A percentile compares a stretch with the other conserved stretches of the same genome.
phyloP scores from a whole-genome alignment of 805 yeast species.

The Jamesozyma lodderae region DNA sequence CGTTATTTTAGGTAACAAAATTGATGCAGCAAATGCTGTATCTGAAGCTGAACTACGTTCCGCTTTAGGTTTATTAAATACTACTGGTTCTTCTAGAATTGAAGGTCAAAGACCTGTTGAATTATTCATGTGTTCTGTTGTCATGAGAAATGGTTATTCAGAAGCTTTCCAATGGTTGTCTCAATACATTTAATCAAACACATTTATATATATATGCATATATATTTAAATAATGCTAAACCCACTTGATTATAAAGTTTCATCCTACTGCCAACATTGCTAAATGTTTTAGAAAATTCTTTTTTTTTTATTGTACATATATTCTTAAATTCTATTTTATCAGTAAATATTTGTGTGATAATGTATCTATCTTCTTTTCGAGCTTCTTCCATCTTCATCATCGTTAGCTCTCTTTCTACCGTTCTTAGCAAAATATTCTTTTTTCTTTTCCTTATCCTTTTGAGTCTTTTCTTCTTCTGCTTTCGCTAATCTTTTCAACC shows the following conservation, averaged over 20 bases:
- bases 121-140: slow-evolving; percentile 95
- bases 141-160: slow-evolving; percentile 97
- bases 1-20: slow-evolving; percentile 90
- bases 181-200: slow-evolving; percentile 61
- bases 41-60: slow-evolving; percentile 89
- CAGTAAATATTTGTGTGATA: background rate
- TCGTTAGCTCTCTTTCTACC: slow-evolving; percentile 51
- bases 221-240: background rate
- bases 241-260: too few relatives aligned
- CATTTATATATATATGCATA: background rate
- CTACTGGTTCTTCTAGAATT: slow-evolving; percentile 77
- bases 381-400: slow-evolving; percentile 23
- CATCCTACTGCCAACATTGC: too few relatives aligned
- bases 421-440: slow-evolving; percentile 69
- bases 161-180: slow-evolving; percentile 98
- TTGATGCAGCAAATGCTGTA: slow-evolving; percentile 89
- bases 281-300: too few relatives aligned
- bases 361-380: slow-evolving; percentile 21
- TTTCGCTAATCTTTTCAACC: slow-evolving; percentile 68
- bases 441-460: slow-evolving; percentile 76
- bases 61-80: slow-evolving; percentile 75
- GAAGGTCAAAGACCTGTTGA: slow-evolving; percentile 84
- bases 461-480: slow-evolving; percentile 59
- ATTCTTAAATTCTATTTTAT: background rate
- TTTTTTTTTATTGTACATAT: background rate